Evolutionary conservation across 768 basidiomycete genomes (phyloP).

Genomic region (Mrakia frigida): DNA sequence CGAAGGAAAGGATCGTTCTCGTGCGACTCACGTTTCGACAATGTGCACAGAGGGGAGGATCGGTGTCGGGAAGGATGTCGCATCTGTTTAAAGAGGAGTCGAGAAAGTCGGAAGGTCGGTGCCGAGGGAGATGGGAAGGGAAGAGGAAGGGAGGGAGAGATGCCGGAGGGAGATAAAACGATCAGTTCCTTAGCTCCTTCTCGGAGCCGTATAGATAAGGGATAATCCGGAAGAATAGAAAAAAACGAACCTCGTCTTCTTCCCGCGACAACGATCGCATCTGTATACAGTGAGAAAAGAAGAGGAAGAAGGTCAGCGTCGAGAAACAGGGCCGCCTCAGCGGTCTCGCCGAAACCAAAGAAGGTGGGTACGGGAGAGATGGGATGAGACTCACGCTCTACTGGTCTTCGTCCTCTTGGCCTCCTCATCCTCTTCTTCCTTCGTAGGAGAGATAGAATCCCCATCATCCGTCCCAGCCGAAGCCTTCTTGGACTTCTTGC

Average conservation of each 20-base stretch:
- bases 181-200: not conserved
- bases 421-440: conserved; percentile 6
- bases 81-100: conserved; percentile 47
- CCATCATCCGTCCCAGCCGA: not conserved
- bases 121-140: not conserved
- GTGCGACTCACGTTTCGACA: conserved; percentile 91
- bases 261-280: conserved; percentile 79
- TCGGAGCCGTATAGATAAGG: not conserved
- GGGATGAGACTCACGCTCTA: conserved; percentile 56
- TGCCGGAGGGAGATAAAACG: not conserved
- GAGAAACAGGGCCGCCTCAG: not conserved
- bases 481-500: not conserved
- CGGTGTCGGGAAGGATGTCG: conserved; percentile 72
- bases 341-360: too few species aligned
- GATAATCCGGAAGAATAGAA: not conserved
- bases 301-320: not conserved
- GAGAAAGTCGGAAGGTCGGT: not conserved
- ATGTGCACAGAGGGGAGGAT: conserved; percentile 52
- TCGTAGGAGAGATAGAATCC: not conserved
- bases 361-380: not conserved
- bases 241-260: conserved; percentile 54
- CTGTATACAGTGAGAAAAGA: not conserved
- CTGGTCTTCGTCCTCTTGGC: conserved; percentile 87
- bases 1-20: conserved; percentile 64
- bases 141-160: not conserved